Evolutionary conservation across 805 yeast species (phyloP).

Genomic region (Tetrapisispora arboricola): DNA sequence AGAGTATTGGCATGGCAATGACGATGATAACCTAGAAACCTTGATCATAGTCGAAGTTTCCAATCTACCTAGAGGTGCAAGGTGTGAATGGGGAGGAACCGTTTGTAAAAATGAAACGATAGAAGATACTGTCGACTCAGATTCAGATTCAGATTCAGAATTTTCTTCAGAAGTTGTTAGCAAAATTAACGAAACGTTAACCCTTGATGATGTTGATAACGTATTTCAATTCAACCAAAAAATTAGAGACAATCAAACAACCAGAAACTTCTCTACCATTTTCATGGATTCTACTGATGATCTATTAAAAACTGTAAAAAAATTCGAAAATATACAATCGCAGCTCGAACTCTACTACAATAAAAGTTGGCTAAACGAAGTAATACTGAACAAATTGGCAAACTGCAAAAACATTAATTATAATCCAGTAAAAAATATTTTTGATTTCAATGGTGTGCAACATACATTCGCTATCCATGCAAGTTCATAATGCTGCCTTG

Average conservation of each 20-base stretch:
- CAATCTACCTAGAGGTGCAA: conserved; percentile 52
- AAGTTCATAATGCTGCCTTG: neutral
- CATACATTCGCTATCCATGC: conserved; percentile 15
- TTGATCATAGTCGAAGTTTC: conserved; percentile 46
- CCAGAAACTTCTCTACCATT: conserved; percentile 13
- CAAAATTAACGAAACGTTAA: neutral
- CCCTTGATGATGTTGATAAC: no score
- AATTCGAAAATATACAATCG: neutral
- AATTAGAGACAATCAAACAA: conserved; percentile 2
- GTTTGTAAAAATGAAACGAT: conserved; percentile 32
- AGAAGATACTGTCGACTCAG: conserved; percentile 31
- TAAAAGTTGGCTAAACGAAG: neutral
- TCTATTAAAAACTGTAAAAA: conserved; percentile 3
- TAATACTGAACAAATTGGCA: neutral
- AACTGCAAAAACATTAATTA: conserved; percentile 12
- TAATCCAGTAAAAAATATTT: conserved; percentile 21
- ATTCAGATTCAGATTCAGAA: neutral
- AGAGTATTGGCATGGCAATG: conserved; percentile 18
- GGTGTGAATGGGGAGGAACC: conserved; percentile 68
- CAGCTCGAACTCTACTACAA: conserved; percentile 16
- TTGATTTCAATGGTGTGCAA: conserved; percentile 15
- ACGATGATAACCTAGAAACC: conserved; percentile 16
- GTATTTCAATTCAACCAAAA: neutral
- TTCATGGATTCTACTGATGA: conserved; percentile 11
- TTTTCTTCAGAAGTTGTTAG: neutral